phyloP scores from a whole-genome alignment of 78 protist genomes.

The Dictyostelium brefeldianum region DNA sequence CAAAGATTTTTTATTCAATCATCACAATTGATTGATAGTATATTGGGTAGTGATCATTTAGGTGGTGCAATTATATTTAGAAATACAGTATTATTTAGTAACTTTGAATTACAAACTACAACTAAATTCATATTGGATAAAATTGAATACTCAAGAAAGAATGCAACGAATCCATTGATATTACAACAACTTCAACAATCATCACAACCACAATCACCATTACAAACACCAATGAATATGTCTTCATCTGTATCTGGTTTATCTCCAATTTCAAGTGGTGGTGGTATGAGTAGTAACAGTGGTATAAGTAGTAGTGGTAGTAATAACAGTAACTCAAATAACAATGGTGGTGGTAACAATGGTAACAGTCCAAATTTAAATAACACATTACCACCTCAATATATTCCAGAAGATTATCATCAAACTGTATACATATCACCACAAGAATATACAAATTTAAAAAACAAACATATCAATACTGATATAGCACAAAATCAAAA shows the following conservation, averaged over 20 bases:
- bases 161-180: slow-evolving; percentile 20
- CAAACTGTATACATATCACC: slow-evolving; percentile 31
- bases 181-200: slow-evolving; percentile 18
- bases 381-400: neutral
- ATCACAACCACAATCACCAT: slow-evolving; percentile 35
- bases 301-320: neutral
- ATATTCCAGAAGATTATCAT: neutral
- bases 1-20: slow-evolving; percentile 51
- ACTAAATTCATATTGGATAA: slow-evolving; percentile 37
- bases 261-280: neutral
- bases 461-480: slow-evolving; percentile 10
- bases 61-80: slow-evolving; percentile 69
- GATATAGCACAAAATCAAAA: slow-evolving; percentile 3
- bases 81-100: slow-evolving; percentile 34
- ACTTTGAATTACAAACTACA: slow-evolving; percentile 35
- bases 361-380: neutral
- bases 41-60: slow-evolving; percentile 36
- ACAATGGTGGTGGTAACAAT: neutral
- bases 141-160: slow-evolving; percentile 21
- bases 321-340: neutral
- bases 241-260: neutral
- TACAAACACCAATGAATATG: neutral
- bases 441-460: slow-evolving; percentile 16
- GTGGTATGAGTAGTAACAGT: neutral
- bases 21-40: slow-evolving; percentile 55